A percentile compares a stretch with the other conserved stretches of the same genome.
phyloP scores from a whole-genome alignment of 1,284 basidiomycete genomes.

The Coniophora puteana region DNA sequence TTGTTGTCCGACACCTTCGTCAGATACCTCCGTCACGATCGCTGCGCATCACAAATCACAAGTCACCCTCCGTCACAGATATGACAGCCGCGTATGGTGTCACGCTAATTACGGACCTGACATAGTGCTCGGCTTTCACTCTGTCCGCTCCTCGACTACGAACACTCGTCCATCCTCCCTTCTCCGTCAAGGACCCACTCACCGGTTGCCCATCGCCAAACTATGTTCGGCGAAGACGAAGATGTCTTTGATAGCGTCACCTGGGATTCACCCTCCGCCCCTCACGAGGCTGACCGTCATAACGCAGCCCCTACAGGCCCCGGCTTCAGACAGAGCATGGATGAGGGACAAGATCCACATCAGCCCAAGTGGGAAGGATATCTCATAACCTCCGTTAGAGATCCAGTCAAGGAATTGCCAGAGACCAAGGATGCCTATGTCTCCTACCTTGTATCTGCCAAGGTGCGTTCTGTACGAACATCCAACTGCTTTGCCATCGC shows the following conservation, averaged over 20 bases:
- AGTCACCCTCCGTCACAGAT: conserved; percentile 2
- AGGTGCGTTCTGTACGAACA: conserved; percentile 48
- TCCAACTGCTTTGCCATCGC: conserved; percentile 4
- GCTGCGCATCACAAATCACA: conserved; percentile 6
- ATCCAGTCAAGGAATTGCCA: conserved; percentile 93
- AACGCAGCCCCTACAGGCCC: conserved; percentile 47
- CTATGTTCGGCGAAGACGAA: conserved; percentile 77
- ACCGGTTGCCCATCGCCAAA: conserved; percentile 1
- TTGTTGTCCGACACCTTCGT: conserved; percentile 16
- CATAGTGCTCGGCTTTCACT: too few relatives aligned
- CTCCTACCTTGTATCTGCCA: conserved; percentile 88
- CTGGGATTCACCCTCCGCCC: conserved; percentile 71
- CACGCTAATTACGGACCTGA: too few relatives aligned
- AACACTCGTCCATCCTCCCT: background rate
- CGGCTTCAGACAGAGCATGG: conserved; percentile 75
- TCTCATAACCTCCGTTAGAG: conserved; percentile 82
- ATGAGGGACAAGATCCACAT: conserved; percentile 57
- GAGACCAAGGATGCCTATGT: conserved; percentile 97
- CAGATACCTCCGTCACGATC: conserved; percentile 21
- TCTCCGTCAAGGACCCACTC: background rate
- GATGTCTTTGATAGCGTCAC: conserved; percentile 85
- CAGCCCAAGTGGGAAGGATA: conserved; percentile 90
- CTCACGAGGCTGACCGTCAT: conserved; percentile 42
- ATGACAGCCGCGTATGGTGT: too few relatives aligned
- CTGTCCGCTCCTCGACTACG: too few relatives aligned